Evolutionary conservation across 148 eudicot genomes (phyloP), one percentile per base, ranked within the genome.

Genomic region (Heliosperma pusillum): DNA sequence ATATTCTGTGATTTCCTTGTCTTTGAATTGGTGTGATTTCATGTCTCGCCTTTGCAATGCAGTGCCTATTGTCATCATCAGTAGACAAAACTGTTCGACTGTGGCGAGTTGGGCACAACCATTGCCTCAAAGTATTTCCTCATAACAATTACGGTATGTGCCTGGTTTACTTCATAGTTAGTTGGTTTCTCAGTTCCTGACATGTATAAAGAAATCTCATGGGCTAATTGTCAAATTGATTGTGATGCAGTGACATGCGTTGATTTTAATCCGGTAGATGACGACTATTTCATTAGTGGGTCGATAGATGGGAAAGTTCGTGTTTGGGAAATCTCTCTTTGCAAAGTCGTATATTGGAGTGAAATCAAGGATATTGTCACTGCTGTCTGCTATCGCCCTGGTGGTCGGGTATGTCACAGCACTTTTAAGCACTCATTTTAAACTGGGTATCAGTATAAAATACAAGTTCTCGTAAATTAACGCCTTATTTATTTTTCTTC

Each of bases 261-360:
- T 83, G 92, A 95, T 80, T 95, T 95, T 79, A 90, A 92, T 65
- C 99, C 97, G 9, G 83, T 83, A 71, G 82, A 90, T 72, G 92
- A 88, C 70, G 87, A 87, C 77, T 80, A 84, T 84, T 95, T 95
- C 88, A 84, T 95, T 70, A 95, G 97, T 69, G 99, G 99, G 70
- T 95, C 99, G 71, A 90, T 95, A 40, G 99, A 95, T 73, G 99
- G 99, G 70, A 95, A 92, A 81, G 93, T 95, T 78, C 99, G 99
- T 17, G 80, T 95, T 69, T 95, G 99, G 99, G 89, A 78, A 25
- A 75, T 92, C 65, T 77, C 77, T 76, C 66, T 76, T 62, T 84
- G 91, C 79, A 88, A 88, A 82, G 99, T 95, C 66, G 87, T 87
- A 26, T 87, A 89, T 77, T 95, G 99, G 99, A 86, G 83, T 3